phyloP scores from a whole-genome alignment of 768 basidiomycete genomes.

The Hemileccinum rubropunctum region DNA sequence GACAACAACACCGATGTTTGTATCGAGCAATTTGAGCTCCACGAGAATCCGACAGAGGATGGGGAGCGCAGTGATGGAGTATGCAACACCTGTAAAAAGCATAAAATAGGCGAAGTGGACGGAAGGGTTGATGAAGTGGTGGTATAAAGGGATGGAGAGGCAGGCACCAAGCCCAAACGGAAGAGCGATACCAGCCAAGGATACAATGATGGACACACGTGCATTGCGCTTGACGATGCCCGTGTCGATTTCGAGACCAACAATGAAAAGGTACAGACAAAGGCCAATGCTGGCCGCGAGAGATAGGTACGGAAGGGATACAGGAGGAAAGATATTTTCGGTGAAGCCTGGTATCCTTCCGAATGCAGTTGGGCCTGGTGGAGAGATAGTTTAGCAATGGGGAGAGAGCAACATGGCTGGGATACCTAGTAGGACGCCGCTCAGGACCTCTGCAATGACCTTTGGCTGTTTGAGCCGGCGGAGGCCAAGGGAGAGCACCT shows the following conservation, averaged over 20 bases:
- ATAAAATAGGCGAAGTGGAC: conserved; percentile 86
- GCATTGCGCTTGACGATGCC: conserved; percentile 76
- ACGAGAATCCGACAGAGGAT: conserved; percentile 85
- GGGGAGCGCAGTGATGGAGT: conserved; percentile 85
- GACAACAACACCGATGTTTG: conserved; percentile 88
- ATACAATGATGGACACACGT: conserved; percentile 63
- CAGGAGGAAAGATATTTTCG: conserved; percentile 73
- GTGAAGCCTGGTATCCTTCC: conserved; percentile 91
- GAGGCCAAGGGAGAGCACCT: conserved; percentile 68
- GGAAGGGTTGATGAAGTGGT: conserved; percentile 58
- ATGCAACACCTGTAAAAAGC: conserved; percentile 92
- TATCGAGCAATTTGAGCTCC: conserved; percentile 88
- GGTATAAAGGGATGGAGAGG: conserved; percentile 53
- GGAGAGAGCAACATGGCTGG: conserved; percentile 34
- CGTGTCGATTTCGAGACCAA: conserved; percentile 89
- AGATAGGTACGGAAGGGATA: conserved; percentile 72
- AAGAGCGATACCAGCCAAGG: conserved; percentile 78
- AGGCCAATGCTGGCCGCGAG: conserved; percentile 89
- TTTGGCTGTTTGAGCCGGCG: conserved; percentile 81
- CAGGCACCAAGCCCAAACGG: conserved; percentile 87
- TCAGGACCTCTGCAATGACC: conserved; percentile 82
- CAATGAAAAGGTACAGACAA: conserved; percentile 86
- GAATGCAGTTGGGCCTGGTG: conserved; percentile 48
- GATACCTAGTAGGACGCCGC: conserved; percentile 82
- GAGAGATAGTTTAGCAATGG: background rate